phyloP scores from a whole-genome alignment of 1,284 basidiomycete species.

The Laetiporus sulphureus region DNA sequence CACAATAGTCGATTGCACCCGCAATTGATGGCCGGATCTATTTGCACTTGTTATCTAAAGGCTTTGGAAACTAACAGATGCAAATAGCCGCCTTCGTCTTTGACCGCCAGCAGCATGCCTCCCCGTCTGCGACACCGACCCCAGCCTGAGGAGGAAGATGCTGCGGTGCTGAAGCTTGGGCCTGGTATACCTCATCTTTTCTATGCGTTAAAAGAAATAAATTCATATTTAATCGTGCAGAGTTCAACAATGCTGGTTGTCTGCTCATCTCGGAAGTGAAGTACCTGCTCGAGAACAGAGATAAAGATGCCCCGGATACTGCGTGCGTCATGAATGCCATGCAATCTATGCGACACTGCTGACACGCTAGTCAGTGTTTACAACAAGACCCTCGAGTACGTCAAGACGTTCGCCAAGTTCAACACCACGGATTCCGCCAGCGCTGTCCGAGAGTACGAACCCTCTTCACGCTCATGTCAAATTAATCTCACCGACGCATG shows the following conservation, averaged over 20 bases:
- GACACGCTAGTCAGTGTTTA: conserved; percentile 60
- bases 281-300: conserved; percentile 79
- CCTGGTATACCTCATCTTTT: too few relatives aligned
- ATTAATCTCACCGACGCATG: conserved; percentile 2
- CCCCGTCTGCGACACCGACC: conserved; percentile 43
- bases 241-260: conserved; percentile 89
- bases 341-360: background rate
- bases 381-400: conserved; percentile 89
- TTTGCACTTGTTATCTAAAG: conserved; percentile 25
- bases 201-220: too few relatives aligned
- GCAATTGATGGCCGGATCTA: too few relatives aligned
- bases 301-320: conserved; percentile 79
- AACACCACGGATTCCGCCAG: conserved; percentile 81
- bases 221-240: too few relatives aligned
- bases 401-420: conserved; percentile 87
- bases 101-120: conserved; percentile 27
- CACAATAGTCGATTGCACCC: too few relatives aligned
- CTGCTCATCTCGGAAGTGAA: conserved; percentile 89
- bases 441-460: conserved; percentile 80
- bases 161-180: conserved; percentile 61
- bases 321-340: conserved; percentile 43
- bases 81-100: conserved; percentile 15
- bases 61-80: conserved; percentile 17
- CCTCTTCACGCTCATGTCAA: background rate
- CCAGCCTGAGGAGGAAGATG: conserved; percentile 63